Conservation (phyloP, 805 yeast species). For the Schizosaccharomyces osmophilus region DNA sequence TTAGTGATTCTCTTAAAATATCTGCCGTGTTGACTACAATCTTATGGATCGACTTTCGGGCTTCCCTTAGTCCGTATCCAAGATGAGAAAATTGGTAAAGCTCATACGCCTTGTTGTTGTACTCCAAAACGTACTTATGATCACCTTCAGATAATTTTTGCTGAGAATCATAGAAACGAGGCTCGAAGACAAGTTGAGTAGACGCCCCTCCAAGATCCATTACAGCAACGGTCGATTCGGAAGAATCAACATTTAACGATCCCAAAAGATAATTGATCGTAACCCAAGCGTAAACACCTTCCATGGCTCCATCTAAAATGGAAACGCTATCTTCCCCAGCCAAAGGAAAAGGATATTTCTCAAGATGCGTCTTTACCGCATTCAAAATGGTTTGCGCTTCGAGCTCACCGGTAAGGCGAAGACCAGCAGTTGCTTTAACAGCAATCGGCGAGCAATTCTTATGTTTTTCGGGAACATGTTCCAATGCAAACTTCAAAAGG, state of each 20-base stretch:
- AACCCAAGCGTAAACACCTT: slow-evolving; percentile 97
- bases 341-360: slow-evolving; percentile 75
- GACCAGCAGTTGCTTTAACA: slow-evolving; percentile 94
- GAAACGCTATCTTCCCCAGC: slow-evolving; percentile 68
- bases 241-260: slow-evolving; percentile 59
- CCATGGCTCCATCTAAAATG: slow-evolving; percentile 89
- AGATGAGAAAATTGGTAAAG: slow-evolving; percentile 86
- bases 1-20: neutral
- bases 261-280: slow-evolving; percentile 84
- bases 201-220: slow-evolving; percentile 97
- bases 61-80: slow-evolving; percentile 90
- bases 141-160: slow-evolving; percentile 63
- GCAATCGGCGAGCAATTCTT: slow-evolving; percentile 79
- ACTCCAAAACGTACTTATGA: slow-evolving; percentile 53
- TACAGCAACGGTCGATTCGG: slow-evolving; percentile 78
- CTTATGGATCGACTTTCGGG: slow-evolving; percentile 57
- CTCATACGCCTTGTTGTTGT: slow-evolving; percentile 58
- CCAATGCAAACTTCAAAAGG: slow-evolving; percentile 48
- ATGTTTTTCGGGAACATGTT: slow-evolving; percentile 45
- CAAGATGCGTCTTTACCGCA: slow-evolving; percentile 51
- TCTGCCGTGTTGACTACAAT: slow-evolving; percentile 24
- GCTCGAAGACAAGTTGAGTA: slow-evolving; percentile 95
- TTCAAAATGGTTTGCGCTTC: slow-evolving; percentile 46
- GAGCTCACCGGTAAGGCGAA: slow-evolving; percentile 58
- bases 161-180: slow-evolving; percentile 30